phyloP scores from a whole-genome alignment of 306 rosid genomes.

The Cicer cuneatum region DNA sequence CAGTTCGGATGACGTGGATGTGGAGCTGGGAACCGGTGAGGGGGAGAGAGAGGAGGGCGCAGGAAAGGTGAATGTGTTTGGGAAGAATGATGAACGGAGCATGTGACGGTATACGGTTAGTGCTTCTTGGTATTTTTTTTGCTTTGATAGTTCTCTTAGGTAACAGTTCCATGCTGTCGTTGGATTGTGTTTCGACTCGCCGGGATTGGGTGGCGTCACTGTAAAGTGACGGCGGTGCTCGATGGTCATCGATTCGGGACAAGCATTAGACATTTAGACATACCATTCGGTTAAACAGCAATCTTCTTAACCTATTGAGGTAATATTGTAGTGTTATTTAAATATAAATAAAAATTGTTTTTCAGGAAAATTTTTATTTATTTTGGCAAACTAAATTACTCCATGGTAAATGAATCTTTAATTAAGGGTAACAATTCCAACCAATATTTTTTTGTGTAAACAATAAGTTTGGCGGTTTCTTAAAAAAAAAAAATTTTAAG shows the following conservation, averaged over 20 bases:
- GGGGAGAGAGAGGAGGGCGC: constrained; percentile 71
- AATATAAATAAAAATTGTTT: no score
- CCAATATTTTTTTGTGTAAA: no score
- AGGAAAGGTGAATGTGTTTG: constrained; percentile 87
- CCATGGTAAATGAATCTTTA: no score
- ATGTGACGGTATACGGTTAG: constrained; percentile 69
- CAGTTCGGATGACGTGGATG: constrained; percentile 72
- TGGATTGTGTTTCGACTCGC: constrained; percentile 12
- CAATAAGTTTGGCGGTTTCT: no score
- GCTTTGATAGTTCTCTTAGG: constrained; percentile 71
- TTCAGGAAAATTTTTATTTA: no score
- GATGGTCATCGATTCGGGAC: constrained; percentile 3
- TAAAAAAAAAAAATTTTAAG: no score
- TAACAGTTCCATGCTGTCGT: constrained; percentile 69
- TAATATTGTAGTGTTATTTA: no score
- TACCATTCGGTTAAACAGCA: no score
- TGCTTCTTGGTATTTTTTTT: constrained; percentile 63
- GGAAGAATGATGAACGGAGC: constrained; percentile 72
- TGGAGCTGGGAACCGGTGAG: constrained; percentile 67
- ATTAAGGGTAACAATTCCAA: no score
- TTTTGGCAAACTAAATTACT: no score
- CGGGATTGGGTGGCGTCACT: not conserved
- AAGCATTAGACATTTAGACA: not conserved
- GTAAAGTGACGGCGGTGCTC: not conserved
- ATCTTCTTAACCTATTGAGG: no score